Base-by-base conservation (phyloP, 441 rosid species). In the Populus trichocarpa region DNA sequence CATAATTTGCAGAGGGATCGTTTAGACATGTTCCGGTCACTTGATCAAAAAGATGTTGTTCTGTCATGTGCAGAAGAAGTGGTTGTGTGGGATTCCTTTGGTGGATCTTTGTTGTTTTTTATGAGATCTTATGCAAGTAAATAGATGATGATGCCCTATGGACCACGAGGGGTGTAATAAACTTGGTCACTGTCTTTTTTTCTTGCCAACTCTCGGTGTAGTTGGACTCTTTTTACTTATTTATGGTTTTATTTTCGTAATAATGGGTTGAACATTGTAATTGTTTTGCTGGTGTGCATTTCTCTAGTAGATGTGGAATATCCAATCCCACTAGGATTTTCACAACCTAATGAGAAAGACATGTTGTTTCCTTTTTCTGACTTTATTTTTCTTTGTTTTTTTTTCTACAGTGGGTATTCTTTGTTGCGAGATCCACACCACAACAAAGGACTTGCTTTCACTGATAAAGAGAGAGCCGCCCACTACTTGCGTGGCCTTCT, bases 361-460 rank as follows among this genome's bases (percentile, higher is more conserved):
- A 20, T 69, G 16, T 13, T 59, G 25, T 33, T 69, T 8, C 35
- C 22, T 32, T 28, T 20, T 33, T 9, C n/a, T 14, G 4, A 6
- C 20, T 68, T 32, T 11, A 5, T 28, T 23, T n/a, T 35, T 10
- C 7, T 6, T 70, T 38, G 25, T 9, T 42, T 35, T 42, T 0
- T 14, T 13, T 26, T 11, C 65, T 84, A 83, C 87, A 95, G 99
- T 79, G 99, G 98, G 4, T 92, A 90, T 79, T 84, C 95, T 40
- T 82, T 95, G 82, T 85, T 95, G 84, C 87, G 98, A 81, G 98
- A 95, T 89, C 99, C 98, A 68, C 98, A 78, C 57, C 90, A 95
- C 80, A 93, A 93, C 92, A 95, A 95, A 82, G 99, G 99, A 78
- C 94, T 93, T 81, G 92, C 97, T 64, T 95, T 93, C 83, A 88